Evolutionary conservation across 805 yeast species (phyloP), one percentile per base, ranked within the genome.

Genomic region (Candida boidinii): DNA sequence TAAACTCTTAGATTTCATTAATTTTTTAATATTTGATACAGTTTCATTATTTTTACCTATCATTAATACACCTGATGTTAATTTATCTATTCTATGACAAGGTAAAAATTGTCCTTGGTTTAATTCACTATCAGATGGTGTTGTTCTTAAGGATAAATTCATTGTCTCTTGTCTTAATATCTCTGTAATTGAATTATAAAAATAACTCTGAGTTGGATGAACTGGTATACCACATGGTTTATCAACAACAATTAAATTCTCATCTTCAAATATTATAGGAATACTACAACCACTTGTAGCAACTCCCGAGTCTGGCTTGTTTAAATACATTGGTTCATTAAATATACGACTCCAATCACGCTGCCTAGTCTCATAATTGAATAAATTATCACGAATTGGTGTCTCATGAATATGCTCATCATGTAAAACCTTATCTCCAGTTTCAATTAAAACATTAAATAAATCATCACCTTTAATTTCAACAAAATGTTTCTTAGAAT

Each of bases 221-320:
- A 73, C 69, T 1, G 78, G 76, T 2, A 70, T 51, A 0, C 78
- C 79, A 1, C 63, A 52, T 0, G 77, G 77, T 38, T 72, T 72
- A 41, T 67, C 54, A 2, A 70, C 62, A 17, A 72, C 74, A 12
- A 70, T 17, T 1, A 64, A 20, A 7, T 56, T 50, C 3, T 48
- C 50, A 38, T 64, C 62, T 37, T 66, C 58, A 42, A 45, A 54
- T 0, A 71, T 42, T 11, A 16, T 29, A 3, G 31, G 22, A 4
- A 22, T 23, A n/a, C 13, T 3, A 9, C 7, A 22, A n/a, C 15
- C 26, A 10, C 15, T 29, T 2, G 23, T 26, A 9, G 26, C 22
- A 13, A 16, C n/a, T n/a, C n/a, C n/a, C n/a, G n/a, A n/a, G n/a
- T n/a, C n/a, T n/a, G n/a, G n/a, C n/a, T n/a, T n/a, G n/a, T n/a